Percentiles rank a stretch among this genome's conserved stretches.
Conservation (phyloP, 176 grass and related monocot genomes). For the Avena eriantha region DNA sequence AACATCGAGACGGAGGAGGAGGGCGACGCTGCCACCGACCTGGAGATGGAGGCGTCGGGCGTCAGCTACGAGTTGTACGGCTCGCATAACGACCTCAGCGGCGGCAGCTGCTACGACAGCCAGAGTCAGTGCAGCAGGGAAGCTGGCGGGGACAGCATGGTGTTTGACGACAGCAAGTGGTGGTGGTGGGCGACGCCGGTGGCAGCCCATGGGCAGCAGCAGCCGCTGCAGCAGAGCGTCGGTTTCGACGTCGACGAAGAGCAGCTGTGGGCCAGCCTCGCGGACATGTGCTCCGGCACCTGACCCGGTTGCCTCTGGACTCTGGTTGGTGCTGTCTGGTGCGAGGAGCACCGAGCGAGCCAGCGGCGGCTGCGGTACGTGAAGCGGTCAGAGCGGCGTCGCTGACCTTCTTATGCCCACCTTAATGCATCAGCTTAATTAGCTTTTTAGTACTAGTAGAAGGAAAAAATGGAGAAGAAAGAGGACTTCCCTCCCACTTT, state of each 20-base stretch:
- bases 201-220: conserved; percentile 30
- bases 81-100: conserved; percentile 15
- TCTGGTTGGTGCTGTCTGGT: conserved; percentile 49
- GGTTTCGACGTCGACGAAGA: conserved; percentile 54
- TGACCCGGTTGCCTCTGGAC: conserved; percentile 18
- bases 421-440: conserved; percentile 17
- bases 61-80: conserved; percentile 37
- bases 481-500: neutral
- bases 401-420: conserved; percentile 47
- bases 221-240: conserved; percentile 15
- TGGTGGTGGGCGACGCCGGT: conserved; percentile 42
- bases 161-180: conserved; percentile 39
- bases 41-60: conserved; percentile 16
- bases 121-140: conserved; percentile 1
- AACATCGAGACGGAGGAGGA: conserved; percentile 56
- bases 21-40: conserved; percentile 29
- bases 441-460: conserved; percentile 31
- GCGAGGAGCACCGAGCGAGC: conserved; percentile 30
- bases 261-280: conserved; percentile 70
- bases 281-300: conserved; percentile 60
- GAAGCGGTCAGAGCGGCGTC: conserved; percentile 44
- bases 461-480: conserved; percentile 24
- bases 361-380: conserved; percentile 38
- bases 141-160: neutral
- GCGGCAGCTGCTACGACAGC: conserved; percentile 38